phyloP scores from a whole-genome alignment of 148 eudicot genomes.

The Pharnaceum exiguum region DNA sequence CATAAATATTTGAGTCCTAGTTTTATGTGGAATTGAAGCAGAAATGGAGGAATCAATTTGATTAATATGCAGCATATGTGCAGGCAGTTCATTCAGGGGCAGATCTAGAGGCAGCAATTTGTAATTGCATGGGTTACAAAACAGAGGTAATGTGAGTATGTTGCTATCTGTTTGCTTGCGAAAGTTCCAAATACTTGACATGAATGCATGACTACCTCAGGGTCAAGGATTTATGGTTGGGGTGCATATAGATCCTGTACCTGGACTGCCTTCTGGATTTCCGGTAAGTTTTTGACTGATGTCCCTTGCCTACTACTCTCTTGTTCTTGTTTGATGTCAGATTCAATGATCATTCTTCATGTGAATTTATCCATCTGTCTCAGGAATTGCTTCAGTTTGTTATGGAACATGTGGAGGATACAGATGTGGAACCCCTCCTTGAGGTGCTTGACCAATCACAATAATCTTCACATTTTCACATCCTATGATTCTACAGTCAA shows the following conservation, averaged over 20 bases:
- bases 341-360: neutral
- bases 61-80: too few species aligned
- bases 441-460: conserved; percentile 45
- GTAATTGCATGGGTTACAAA: conserved; percentile 89
- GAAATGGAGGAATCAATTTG: too few species aligned
- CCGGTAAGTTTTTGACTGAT: conserved; percentile 33
- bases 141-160: conserved; percentile 50
- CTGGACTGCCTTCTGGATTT: conserved; percentile 89
- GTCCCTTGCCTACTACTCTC: neutral
- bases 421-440: conserved; percentile 73
- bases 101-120: conserved; percentile 88
- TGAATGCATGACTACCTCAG: conserved; percentile 31
- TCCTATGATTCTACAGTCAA: neutral
- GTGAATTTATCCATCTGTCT: conserved; percentile 12
- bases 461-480: neutral
- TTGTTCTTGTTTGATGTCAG: neutral
- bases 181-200: neutral
- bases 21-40: too few species aligned
- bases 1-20: too few species aligned
- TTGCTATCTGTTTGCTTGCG: conserved; percentile 3
- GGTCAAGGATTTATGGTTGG: conserved; percentile 99
- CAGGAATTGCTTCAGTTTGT: conserved; percentile 89
- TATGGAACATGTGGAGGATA: conserved; percentile 76
- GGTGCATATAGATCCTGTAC: conserved; percentile 80
- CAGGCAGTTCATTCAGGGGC: conserved; percentile 99